These are phyloP conservation scores for Micromonas pusilla DNA, from an alignment of 139 green algal genomes.

Conservation along the genomic window DNA sequence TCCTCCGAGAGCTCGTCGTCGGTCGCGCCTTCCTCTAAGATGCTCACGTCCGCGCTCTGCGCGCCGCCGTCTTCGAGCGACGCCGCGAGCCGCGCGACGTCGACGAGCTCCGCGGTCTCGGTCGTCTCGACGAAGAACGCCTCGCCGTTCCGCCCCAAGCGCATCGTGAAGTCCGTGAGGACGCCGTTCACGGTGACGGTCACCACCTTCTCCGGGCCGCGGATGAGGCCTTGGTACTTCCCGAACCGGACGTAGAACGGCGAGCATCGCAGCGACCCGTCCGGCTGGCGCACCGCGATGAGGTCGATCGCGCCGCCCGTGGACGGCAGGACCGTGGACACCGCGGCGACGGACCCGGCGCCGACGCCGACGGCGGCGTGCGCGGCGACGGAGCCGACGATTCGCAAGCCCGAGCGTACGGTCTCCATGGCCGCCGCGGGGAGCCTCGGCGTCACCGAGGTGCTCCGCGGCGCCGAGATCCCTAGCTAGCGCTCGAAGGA, in stretches of 20 bases:
- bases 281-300: slow-evolving; percentile 73
- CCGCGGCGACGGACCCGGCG: neutral
- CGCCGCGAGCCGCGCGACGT: neutral
- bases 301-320: slow-evolving; percentile 84
- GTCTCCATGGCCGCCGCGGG: neutral
- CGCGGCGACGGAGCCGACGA: neutral
- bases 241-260: slow-evolving; percentile 93
- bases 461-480: neutral
- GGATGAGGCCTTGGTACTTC: slow-evolving; percentile 79
- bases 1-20: neutral
- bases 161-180: slow-evolving; percentile 20
- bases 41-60: neutral
- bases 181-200: slow-evolving; percentile 62
- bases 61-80: neutral
- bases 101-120: neutral
- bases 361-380: neutral
- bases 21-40: neutral
- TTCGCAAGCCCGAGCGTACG: neutral
- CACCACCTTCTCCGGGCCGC: slow-evolving; percentile 59
- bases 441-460: too few relatives aligned
- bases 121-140: slow-evolving; percentile 23
- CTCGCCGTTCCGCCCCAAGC: slow-evolving; percentile 14
- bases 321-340: slow-evolving; percentile 10
- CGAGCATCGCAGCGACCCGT: slow-evolving; percentile 67
- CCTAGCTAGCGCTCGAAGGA: neutral